A percentile compares a stretch with the other conserved stretches of the same genome.
phyloP scores from a whole-genome alignment of 1,284 basidiomycete species.

The Marasmius fiardii region DNA sequence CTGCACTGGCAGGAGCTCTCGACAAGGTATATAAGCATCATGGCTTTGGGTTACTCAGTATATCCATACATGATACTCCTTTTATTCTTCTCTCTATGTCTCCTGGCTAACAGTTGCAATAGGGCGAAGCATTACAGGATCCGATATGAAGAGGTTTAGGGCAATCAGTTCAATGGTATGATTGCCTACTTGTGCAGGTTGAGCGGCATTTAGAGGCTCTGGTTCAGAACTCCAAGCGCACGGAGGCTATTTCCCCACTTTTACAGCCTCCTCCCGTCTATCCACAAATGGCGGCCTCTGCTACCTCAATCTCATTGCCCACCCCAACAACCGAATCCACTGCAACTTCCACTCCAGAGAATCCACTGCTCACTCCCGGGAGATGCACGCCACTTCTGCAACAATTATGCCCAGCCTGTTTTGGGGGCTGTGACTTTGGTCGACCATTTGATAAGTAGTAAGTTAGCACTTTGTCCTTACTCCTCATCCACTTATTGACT shows the following conservation, averaged over 20 bases:
- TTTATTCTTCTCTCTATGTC: background rate
- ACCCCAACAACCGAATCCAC: background rate
- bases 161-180: no score
- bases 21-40: conserved; percentile 16
- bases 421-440: conserved; percentile 2
- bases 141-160: background rate
- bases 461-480: background rate
- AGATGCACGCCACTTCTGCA: background rate
- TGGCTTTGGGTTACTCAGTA: conserved; percentile 16
- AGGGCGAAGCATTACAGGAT: background rate
- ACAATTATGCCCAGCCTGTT: background rate
- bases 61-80: background rate
- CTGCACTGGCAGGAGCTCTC: conserved; percentile 17
- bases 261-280: no score
- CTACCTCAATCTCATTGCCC: background rate
- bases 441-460: background rate
- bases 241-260: no score
- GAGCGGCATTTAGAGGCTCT: no score
- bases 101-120: background rate
- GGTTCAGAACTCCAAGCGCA: no score
- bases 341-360: background rate
- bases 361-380: background rate
- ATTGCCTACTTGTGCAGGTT: no score
- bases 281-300: no score
- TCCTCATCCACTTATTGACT: background rate